Conservation (phyloP, 2,329 filamentous ascomycete genomes). For the Pseudogymnoascus sp. region DNA sequence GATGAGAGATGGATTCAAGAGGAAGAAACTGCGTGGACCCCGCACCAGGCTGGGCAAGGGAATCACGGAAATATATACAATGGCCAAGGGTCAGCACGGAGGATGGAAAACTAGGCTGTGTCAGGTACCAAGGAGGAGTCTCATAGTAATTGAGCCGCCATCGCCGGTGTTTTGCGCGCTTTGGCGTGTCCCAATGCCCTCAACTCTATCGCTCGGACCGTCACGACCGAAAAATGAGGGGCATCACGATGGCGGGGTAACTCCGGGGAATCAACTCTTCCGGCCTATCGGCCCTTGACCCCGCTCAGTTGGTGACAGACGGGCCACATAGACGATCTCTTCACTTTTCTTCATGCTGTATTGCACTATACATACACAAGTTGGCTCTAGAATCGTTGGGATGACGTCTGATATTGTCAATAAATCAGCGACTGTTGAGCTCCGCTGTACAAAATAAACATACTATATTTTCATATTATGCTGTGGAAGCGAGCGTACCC, state of each 20-base stretch:
- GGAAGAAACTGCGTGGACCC: not conserved
- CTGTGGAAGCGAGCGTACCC: not conserved
- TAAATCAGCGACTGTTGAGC: not conserved
- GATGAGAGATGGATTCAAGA: not conserved
- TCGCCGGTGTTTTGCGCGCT: not conserved
- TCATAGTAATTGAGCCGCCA: not conserved
- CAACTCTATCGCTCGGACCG: conserved; percentile 42
- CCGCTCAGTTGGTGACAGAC: not conserved
- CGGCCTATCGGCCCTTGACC: not conserved
- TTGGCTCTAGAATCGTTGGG: not conserved
- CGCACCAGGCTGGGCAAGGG: not conserved
- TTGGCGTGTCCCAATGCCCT: conserved; percentile 26
- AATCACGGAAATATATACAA: not conserved
- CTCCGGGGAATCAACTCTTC: not conserved
- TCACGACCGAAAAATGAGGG: conserved; percentile 38
- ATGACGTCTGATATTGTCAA: conserved; percentile 3
- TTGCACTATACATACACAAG: not conserved
- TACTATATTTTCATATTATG: not conserved
- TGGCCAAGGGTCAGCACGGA: not conserved
- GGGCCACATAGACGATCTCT: conserved; percentile 1
- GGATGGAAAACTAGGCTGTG: not conserved
- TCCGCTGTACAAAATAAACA: not conserved
- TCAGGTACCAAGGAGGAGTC: not conserved
- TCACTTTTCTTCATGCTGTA: not conserved
- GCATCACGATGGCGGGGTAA: conserved; percentile 16